These are phyloP conservation scores for Leccinum pachyderme DNA, from an alignment of 1,284 basidiomycete genomes.

Conservation along the genomic window DNA sequence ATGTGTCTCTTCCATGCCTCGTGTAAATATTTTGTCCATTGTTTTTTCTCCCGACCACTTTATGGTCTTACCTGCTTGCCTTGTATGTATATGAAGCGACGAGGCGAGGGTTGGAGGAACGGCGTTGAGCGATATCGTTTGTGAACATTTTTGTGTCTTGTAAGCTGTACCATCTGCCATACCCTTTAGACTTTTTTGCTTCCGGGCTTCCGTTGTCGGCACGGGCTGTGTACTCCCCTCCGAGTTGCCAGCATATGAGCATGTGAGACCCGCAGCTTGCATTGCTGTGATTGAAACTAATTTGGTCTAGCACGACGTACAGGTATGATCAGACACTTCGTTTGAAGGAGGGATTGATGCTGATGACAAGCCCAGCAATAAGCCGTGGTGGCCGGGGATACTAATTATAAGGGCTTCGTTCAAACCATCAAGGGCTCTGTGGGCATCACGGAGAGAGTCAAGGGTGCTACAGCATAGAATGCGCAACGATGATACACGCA, in stretches of 20 bases:
- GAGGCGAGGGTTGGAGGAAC: slow-evolving; percentile 15
- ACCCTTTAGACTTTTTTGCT: slow-evolving; percentile 28
- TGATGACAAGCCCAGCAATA: neutral
- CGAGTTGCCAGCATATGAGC: neutral
- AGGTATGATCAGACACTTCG: neutral
- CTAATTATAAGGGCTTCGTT: neutral
- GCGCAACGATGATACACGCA: slow-evolving; percentile 1
- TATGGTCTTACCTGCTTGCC: slow-evolving; percentile 21
- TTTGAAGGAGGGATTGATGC: neutral
- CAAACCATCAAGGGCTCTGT: slow-evolving; percentile 2
- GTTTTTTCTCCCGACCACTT: neutral
- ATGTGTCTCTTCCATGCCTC: neutral
- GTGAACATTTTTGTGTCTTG: slow-evolving; percentile 26
- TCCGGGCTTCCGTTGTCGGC: neutral
- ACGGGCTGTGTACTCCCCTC: neutral
- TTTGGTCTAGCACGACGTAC: neutral
- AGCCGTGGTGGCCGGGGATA: slow-evolving; percentile 5
- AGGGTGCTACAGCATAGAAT: slow-evolving; percentile 1
- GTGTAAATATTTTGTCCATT: slow-evolving; percentile 11
- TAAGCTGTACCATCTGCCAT: slow-evolving; percentile 28
- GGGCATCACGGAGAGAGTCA: neutral
- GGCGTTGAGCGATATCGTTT: slow-evolving; percentile 7
- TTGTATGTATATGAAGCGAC: slow-evolving; percentile 25
- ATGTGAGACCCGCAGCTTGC: neutral
- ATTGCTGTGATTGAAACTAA: neutral